These are phyloP conservation scores for Raddia guianensis DNA, from an alignment of 176 grass and related monocot genomes.

Conservation along the genomic window DNA sequence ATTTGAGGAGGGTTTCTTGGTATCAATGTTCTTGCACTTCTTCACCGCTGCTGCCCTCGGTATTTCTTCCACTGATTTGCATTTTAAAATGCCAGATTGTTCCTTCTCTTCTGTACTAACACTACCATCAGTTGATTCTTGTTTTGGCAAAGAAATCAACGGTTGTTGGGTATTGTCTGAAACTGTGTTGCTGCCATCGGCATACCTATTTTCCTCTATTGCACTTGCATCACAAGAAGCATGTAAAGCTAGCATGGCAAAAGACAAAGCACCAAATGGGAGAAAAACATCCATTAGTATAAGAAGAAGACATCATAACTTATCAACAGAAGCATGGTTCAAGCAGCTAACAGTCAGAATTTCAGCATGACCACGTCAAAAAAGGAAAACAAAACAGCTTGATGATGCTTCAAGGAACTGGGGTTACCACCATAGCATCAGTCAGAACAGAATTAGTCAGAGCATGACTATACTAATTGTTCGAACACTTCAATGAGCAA, in stretches of 20 bases:
- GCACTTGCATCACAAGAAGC: constrained; percentile 22
- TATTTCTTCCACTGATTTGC: constrained; percentile 68
- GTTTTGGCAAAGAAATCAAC: constrained; percentile 41
- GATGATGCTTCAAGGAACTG: neutral
- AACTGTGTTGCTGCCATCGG: constrained; percentile 40
- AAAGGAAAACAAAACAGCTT: constrained; percentile 6
- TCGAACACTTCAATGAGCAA: no score
- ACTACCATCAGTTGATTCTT: constrained; percentile 58
- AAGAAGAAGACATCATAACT: neutral
- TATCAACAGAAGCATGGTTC: neutral
- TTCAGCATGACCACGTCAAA: neutral
- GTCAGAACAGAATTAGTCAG: neutral
- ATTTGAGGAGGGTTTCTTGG: constrained; percentile 64
- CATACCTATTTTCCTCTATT: constrained; percentile 34
- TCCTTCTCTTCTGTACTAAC: constrained; percentile 68
- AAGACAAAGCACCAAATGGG: neutral
- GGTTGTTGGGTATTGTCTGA: constrained; percentile 43
- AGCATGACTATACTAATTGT: neutral
- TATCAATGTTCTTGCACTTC: constrained; percentile 64
- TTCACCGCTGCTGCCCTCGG: constrained; percentile 44
- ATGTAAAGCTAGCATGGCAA: constrained; percentile 36
- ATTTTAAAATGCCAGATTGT: constrained; percentile 53
- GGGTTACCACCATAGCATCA: neutral
- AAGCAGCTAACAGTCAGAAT: constrained; percentile 4
- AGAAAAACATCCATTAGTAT: neutral